Conservation (phyloP, 441 rosid species). For the Gossypium schwendimanii region DNA sequence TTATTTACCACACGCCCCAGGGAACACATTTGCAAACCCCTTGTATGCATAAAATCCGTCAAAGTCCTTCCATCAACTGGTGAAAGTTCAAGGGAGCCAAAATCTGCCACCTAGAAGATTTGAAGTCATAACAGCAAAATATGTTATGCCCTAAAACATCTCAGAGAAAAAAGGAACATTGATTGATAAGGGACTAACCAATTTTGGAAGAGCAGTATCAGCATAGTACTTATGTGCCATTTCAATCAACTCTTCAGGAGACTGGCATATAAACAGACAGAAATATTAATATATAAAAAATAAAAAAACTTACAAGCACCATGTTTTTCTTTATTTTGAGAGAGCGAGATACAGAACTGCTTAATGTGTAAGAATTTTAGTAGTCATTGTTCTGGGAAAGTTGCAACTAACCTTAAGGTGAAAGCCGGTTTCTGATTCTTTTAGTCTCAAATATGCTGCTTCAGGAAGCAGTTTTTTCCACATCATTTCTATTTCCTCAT, state of each 20-base stretch:
- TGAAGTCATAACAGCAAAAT: slow-evolving; percentile 17
- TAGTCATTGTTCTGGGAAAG: slow-evolving; percentile 3
- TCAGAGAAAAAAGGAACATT: slow-evolving; percentile 7
- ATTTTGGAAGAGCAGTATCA: slow-evolving; percentile 75
- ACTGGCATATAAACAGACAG: slow-evolving; percentile 31
- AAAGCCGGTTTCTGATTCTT: slow-evolving; percentile 76
- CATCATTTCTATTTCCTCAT: slow-evolving; percentile 42
- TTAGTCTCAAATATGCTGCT: slow-evolving; percentile 59
- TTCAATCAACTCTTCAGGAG: slow-evolving; percentile 65
- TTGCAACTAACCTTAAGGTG: slow-evolving; percentile 61
- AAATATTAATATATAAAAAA: neutral
- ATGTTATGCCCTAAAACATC: slow-evolving; percentile 17
- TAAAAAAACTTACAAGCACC: neutral
- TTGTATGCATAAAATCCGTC: slow-evolving; percentile 82
- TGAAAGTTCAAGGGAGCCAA: slow-evolving; percentile 83
- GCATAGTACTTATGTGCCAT: slow-evolving; percentile 61
- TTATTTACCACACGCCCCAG: slow-evolving; percentile 61
- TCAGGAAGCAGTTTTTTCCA: slow-evolving; percentile 63
- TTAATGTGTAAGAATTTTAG: slow-evolving; percentile 8
- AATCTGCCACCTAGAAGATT: slow-evolving; percentile 65
- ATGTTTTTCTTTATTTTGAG: neutral
- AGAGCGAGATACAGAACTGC: neutral
- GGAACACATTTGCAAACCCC: slow-evolving; percentile 75
- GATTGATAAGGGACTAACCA: slow-evolving; percentile 44
- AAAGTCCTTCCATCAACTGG: slow-evolving; percentile 81